Evolutionary conservation across 1,284 basidiomycete genomes (phyloP).

Genomic region (Mycena sp.): DNA sequence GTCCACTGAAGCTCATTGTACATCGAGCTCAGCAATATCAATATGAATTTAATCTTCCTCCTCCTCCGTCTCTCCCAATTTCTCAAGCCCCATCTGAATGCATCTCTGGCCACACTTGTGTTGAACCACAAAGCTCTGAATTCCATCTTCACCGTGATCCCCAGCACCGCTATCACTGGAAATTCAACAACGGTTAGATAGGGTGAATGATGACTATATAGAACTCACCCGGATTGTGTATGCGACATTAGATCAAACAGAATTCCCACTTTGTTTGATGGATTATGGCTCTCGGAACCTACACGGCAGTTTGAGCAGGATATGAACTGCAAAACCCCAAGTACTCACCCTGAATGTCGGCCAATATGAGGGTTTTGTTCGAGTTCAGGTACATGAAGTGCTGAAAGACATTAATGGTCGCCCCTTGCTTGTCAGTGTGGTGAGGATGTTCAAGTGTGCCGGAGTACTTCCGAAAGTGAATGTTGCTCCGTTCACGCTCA

Average conservation of each 20-base stretch:
- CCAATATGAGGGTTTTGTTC: constrained; percentile 8
- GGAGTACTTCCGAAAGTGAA: constrained; percentile 1
- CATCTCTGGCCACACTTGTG: too few species aligned
- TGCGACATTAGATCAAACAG: constrained; percentile 10
- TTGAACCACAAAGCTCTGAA: too few species aligned
- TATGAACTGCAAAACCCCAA: constrained; percentile 1
- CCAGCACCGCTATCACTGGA: too few species aligned
- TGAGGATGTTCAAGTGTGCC: constrained; percentile 5
- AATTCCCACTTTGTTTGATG: constrained; percentile 2
- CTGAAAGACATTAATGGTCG: constrained; percentile 11
- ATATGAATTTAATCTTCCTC: too few species aligned
- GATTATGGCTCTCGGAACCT: constrained; percentile 4
- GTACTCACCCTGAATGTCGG: constrained; percentile 4
- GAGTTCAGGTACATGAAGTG: constrained; percentile 7
- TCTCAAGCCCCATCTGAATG: too few species aligned
- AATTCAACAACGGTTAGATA: too few species aligned
- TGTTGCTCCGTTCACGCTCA: constrained; percentile 3
- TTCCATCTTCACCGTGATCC: too few species aligned
- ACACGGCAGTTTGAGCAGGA: background rate
- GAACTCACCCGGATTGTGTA: background rate
- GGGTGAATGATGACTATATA: too few species aligned
- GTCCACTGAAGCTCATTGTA: too few species aligned
- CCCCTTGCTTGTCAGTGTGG: constrained; percentile 6
- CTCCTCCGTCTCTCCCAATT: too few species aligned
- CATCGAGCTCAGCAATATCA: too few species aligned